Evolutionary conservation across 225 moss, liverwort and hornwort genomes (phyloP).

Genomic region (Bryoerythrophyllum caledonicum): DNA sequence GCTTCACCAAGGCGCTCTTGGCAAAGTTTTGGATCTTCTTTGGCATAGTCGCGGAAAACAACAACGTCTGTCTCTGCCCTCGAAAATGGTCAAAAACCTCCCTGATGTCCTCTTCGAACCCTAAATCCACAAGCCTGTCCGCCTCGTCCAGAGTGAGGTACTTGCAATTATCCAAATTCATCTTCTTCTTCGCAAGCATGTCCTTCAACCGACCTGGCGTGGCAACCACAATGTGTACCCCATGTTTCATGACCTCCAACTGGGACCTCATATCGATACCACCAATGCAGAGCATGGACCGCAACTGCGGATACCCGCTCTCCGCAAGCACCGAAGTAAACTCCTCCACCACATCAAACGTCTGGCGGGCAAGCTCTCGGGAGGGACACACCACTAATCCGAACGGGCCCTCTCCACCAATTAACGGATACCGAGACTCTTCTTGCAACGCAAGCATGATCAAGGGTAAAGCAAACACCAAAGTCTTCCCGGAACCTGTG

Average conservation of each 20-base stretch:
- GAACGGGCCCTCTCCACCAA: conserved; percentile 48
- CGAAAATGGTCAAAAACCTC: conserved; percentile 53
- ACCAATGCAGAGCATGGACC: conserved; percentile 58
- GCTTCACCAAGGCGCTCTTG: conserved; percentile 52
- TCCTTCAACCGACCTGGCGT: conserved; percentile 59
- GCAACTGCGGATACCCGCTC: conserved; percentile 40
- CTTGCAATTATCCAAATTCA: conserved; percentile 52
- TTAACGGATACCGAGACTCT: conserved; percentile 36
- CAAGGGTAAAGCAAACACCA: conserved; percentile 51
- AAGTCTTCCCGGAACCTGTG: conserved; percentile 55
- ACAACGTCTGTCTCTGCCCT: conserved; percentile 51
- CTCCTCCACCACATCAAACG: conserved; percentile 56
- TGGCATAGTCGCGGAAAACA: conserved; percentile 61
- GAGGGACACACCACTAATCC: conserved; percentile 58
- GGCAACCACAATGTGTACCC: conserved; percentile 59
- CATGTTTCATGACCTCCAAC: conserved; percentile 47
- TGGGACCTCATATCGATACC: conserved; percentile 61
- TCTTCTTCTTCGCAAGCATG: conserved; percentile 56
- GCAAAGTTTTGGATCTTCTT: conserved; percentile 57
- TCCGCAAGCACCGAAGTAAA: conserved; percentile 40
- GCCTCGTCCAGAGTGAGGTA: conserved; percentile 54
- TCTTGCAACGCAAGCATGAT: conserved; percentile 60
- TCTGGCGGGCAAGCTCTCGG: conserved; percentile 55
- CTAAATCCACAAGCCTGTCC: conserved; percentile 52
- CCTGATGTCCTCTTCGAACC: conserved; percentile 54